Percentiles rank a stretch among this genome's conserved stretches.
Evolutionary conservation across 2,329 filamentous ascomycete species (phyloP).

Genomic region (Aspergillus fumigatus): DNA sequence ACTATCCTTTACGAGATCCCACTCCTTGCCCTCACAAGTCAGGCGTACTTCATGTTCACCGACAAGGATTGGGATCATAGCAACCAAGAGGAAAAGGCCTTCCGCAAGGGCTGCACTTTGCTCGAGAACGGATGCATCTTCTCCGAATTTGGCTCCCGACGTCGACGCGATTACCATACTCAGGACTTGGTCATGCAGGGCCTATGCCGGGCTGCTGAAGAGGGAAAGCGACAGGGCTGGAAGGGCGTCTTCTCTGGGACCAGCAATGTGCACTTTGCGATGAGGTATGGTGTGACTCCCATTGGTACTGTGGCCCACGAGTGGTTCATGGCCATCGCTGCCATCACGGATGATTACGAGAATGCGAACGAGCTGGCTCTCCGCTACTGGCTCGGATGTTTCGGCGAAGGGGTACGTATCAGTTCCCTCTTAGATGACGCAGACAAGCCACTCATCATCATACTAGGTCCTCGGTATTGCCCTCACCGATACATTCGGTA

Average conservation of each 20-base stretch:
- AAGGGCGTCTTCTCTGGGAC: slow-evolving; percentile 77
- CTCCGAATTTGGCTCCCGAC: slow-evolving; percentile 88
- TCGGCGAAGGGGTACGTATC: slow-evolving; percentile 64
- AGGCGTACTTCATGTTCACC: slow-evolving; percentile 96
- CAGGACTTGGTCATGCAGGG: slow-evolving; percentile 89
- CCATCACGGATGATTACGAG: slow-evolving; percentile 80
- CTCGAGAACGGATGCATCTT: slow-evolving; percentile 80
- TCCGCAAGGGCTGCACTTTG: slow-evolving; percentile 71
- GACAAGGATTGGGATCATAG: slow-evolving; percentile 89
- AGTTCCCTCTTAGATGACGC: not conserved
- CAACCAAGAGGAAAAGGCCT: slow-evolving; percentile 80
- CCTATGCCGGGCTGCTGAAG: slow-evolving; percentile 70
- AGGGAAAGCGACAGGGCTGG: slow-evolving; percentile 60
- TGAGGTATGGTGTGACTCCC: slow-evolving; percentile 80
- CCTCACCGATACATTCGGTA: slow-evolving; percentile 94
- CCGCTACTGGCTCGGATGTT: slow-evolving; percentile 84
- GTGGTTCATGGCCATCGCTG: slow-evolving; percentile 99
- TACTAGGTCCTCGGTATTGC: slow-evolving; percentile 73
- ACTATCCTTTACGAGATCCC: slow-evolving; percentile 98
- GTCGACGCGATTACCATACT: slow-evolving; percentile 88
- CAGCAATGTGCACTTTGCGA: slow-evolving; percentile 95
- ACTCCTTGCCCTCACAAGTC: slow-evolving; percentile 82
- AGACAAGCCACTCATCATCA: not conserved
- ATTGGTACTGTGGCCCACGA: slow-evolving; percentile 93
- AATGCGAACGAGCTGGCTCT: slow-evolving; percentile 79